phyloP scores from a whole-genome alignment of 2,329 filamentous ascomycete species.

The Hypoxylon sp. region DNA sequence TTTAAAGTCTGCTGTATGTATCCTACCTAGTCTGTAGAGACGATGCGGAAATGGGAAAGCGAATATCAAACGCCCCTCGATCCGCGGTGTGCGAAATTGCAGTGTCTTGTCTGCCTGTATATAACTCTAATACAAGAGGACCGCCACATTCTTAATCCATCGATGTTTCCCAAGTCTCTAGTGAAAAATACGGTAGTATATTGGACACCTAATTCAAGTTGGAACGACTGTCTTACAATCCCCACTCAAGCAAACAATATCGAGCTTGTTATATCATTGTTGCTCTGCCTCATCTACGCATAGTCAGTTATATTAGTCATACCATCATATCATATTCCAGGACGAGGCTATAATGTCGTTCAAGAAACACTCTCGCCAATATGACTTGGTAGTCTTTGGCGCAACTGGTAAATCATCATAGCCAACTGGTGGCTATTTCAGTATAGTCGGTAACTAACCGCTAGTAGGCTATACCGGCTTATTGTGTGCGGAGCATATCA shows the following conservation, averaged over 20 bases:
- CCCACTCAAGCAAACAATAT: slow-evolving; percentile 4
- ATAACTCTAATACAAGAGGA: slow-evolving; percentile 30
- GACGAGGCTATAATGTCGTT: slow-evolving; percentile 59
- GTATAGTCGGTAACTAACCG: slow-evolving; percentile 25
- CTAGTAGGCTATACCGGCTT: slow-evolving; percentile 54
- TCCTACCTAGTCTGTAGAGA: slow-evolving; percentile 22
- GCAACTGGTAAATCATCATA: slow-evolving; percentile 64
- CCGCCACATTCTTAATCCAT: slow-evolving; percentile 21
- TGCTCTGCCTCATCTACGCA: slow-evolving; percentile 8
- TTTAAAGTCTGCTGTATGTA: slow-evolving; percentile 37
- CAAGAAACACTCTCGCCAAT: slow-evolving; percentile 67
- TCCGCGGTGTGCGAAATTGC: slow-evolving; percentile 26
- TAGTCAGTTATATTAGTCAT: not conserved
- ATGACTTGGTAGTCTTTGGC: slow-evolving; percentile 71
- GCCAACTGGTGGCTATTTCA: slow-evolving; percentile 17
- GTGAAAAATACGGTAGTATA: slow-evolving; percentile 12
- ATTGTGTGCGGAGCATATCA: slow-evolving; percentile 54
- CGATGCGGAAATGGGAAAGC: slow-evolving; percentile 33
- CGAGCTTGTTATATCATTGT: not conserved
- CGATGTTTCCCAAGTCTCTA: slow-evolving; percentile 9
- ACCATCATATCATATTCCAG: slow-evolving; percentile 6
- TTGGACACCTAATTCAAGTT: not conserved
- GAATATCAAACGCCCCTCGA: slow-evolving; percentile 40
- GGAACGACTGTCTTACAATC: not conserved
- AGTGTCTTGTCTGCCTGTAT: slow-evolving; percentile 17